Conservation (phyloP, 2,329 filamentous ascomycete species). For the Cordyceps farinosa region DNA sequence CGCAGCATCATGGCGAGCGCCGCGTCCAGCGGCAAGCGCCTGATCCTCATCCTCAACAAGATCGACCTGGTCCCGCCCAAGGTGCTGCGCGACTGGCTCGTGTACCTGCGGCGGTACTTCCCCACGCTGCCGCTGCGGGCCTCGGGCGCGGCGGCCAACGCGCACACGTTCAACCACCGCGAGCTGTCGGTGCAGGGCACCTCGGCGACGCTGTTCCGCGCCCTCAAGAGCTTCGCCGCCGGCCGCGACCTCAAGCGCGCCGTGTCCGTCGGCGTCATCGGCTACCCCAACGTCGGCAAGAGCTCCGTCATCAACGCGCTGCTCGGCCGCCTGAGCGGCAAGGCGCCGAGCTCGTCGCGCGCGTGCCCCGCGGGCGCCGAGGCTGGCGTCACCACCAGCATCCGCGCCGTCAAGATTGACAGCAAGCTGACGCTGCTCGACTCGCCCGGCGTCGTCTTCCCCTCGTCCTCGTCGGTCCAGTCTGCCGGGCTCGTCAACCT, state of each 20-base stretch:
- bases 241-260: slow-evolving; percentile 82
- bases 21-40: slow-evolving; percentile 74
- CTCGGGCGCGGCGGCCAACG: slow-evolving; percentile 76
- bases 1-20: slow-evolving; percentile 80
- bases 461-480: slow-evolving; percentile 51
- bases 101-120: slow-evolving; percentile 82
- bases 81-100: slow-evolving; percentile 80
- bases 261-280: slow-evolving; percentile 87
- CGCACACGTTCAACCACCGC: slow-evolving; percentile 88
- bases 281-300: slow-evolving; percentile 95
- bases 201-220: slow-evolving; percentile 78
- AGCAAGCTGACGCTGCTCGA: slow-evolving; percentile 91
- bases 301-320: slow-evolving; percentile 95
- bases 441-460: slow-evolving; percentile 93
- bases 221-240: slow-evolving; percentile 84
- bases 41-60: slow-evolving; percentile 94
- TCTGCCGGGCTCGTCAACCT: slow-evolving; percentile 43
- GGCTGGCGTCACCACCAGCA: slow-evolving; percentile 84
- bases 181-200: slow-evolving; percentile 84
- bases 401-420: slow-evolving; percentile 89
- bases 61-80: slow-evolving; percentile 83
- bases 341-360: slow-evolving; percentile 50
- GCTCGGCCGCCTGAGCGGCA: slow-evolving; percentile 69
- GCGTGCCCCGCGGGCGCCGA: slow-evolving; percentile 88
- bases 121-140: slow-evolving; percentile 87